Evolutionary conservation across 202 grass and related monocot species (phyloP), one percentile per base, ranked within the genome.

Genomic region (Hordeum pubiflorum): DNA sequence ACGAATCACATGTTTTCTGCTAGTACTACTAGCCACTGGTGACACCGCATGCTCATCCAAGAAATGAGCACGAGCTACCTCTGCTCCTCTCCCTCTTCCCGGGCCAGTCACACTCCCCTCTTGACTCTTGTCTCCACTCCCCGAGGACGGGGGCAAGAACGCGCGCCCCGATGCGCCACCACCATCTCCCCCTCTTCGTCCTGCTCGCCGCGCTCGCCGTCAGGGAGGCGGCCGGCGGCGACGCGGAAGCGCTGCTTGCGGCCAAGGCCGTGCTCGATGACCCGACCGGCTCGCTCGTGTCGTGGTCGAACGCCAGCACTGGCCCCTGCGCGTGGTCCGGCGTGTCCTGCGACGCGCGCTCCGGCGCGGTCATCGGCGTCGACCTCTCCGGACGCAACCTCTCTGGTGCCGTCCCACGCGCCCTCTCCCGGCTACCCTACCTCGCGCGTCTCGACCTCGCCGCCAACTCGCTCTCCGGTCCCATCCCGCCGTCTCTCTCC

Each of bases 381-480:
- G 92, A 98, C 77, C 50, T 98, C 69, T 89, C 92, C 23, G 86
- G 84, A 2, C 88, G 87, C 17, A 98, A 98, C 80, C 84, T 98
- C 63, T 91, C 92, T 26, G 90, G 92, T 69, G 6, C 21, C 4
- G 21, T 98, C 3, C 88, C 94, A 4, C 46, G 81, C 5, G 63
- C 89, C 12, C 54, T 94, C 13, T 89, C 89, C 27, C 3, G 71
- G 5, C 81, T 94, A 0, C 61, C 61, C 7, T 83, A 72, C 36
- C 86, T 97, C 36, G 65, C 74, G 10, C 87, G 83, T 5, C 83
- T 97, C 75, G 77, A 91, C 82, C 83, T 91, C 43, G 90, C 89
- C 39, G 90, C 88, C 7, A 97, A 97, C 80, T 39, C 75, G 1
- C 39, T 97, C 2, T 80, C 88, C 7, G 95, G 95, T 33, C 31